A percentile compares a stretch with the other conserved stretches of the same genome.
Evolutionary conservation across 2,329 filamentous ascomycete species (phyloP).

Genomic region (Trichoderma koningii): DNA sequence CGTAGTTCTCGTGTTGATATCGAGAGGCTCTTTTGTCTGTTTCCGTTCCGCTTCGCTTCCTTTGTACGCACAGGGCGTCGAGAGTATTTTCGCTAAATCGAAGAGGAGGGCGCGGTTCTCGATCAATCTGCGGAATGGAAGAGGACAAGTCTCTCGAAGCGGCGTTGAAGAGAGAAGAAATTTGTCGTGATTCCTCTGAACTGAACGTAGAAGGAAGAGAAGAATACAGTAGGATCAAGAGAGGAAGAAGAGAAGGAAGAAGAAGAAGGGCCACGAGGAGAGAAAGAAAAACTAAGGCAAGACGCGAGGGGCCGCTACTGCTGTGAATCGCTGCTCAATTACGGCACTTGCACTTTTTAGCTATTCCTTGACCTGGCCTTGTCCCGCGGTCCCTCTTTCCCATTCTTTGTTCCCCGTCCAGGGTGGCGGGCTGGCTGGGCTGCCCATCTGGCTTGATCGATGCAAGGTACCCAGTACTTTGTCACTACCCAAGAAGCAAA

Average conservation of each 20-base stretch:
- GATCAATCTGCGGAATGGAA: not conserved
- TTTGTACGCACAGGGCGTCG: not conserved
- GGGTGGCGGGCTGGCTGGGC: constrained; percentile 5
- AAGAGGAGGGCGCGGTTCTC: not conserved
- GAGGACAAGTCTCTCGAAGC: not conserved
- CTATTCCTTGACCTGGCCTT: not conserved
- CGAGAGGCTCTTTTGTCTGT: constrained; percentile 6
- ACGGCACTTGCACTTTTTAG: constrained; percentile 6
- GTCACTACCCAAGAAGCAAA: no score
- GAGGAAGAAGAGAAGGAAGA: not conserved
- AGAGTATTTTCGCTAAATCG: not conserved
- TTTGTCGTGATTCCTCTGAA: not conserved
- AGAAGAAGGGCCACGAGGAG: not conserved
- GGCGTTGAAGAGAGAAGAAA: not conserved
- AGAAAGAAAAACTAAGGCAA: not conserved
- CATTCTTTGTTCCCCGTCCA: not conserved
- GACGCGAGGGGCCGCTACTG: constrained; percentile 17
- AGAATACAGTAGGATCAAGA: no score
- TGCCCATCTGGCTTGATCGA: no score
- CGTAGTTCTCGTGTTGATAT: not conserved
- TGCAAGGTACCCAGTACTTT: not conserved
- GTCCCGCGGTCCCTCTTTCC: no score
- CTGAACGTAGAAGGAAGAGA: not conserved
- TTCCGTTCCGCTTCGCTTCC: not conserved
- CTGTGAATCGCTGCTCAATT: not conserved